These are phyloP conservation scores for Cubamyces sp. DNA, from an alignment of 768 basidiomycete genomes.

Conservation along the genomic window DNA sequence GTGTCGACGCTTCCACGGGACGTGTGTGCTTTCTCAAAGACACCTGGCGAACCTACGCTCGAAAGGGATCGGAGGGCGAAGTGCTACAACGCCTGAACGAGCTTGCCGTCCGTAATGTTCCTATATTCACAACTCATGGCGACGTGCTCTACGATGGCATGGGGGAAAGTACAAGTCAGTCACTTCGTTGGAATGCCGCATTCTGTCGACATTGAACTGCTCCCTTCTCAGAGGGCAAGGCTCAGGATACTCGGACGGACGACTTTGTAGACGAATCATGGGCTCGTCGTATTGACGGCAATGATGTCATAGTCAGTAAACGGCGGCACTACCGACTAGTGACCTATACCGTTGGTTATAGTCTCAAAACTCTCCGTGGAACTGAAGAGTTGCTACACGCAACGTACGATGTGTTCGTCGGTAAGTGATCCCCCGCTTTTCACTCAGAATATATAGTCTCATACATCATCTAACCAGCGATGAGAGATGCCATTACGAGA, in stretches of 20 bases:
- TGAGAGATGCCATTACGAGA: conserved; percentile 5
- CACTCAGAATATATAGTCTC: background rate
- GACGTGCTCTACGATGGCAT: too few relatives aligned
- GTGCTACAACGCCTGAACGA: background rate
- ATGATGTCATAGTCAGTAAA: background rate
- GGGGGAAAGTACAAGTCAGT: too few relatives aligned
- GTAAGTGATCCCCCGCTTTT: background rate
- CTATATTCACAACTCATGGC: background rate
- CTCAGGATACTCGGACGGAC: background rate
- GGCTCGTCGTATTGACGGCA: background rate
- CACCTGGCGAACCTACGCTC: background rate
- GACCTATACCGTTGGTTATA: background rate
- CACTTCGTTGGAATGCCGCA: too few relatives aligned
- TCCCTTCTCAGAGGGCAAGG: background rate
- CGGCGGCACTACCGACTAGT: background rate
- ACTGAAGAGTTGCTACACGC: conserved; percentile 11
- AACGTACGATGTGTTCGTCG: background rate
- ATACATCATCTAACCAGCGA: background rate
- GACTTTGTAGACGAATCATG: background rate
- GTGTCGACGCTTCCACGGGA: background rate
- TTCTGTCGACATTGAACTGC: too few relatives aligned
- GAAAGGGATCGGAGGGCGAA: background rate
- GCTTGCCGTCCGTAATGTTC: conserved; percentile 10
- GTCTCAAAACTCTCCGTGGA: background rate
- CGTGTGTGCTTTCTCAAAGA: conserved; percentile 16